phyloP scores from a whole-genome alignment of 1,139 yeast genomes.

The Groenewaldozyma auringiensis region DNA sequence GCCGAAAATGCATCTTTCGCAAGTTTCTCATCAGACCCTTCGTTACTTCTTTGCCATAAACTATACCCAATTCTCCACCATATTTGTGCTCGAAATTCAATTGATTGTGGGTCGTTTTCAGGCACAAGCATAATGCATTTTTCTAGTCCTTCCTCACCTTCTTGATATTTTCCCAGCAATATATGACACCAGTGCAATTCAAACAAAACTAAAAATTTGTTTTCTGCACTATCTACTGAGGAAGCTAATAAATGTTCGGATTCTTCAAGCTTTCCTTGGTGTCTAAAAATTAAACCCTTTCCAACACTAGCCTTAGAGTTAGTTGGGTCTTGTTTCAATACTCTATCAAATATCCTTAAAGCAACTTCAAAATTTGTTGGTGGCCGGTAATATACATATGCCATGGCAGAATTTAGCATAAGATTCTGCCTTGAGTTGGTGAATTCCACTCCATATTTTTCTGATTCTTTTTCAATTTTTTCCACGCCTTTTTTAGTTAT shows the following conservation, averaged over 20 bases:
- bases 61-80: slow-evolving; percentile 72
- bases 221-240: slow-evolving; percentile 46
- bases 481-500: slow-evolving; percentile 53
- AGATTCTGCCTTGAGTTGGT: slow-evolving; percentile 51
- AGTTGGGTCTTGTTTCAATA: slow-evolving; percentile 44
- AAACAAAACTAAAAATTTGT: slow-evolving; percentile 51
- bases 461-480: slow-evolving; percentile 41
- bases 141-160: slow-evolving; percentile 49
- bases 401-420: slow-evolving; percentile 60
- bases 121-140: slow-evolving; percentile 38
- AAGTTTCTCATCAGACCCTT: slow-evolving; percentile 11
- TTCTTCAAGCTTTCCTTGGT: slow-evolving; percentile 47
- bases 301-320: slow-evolving; percentile 68
- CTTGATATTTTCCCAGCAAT: slow-evolving; percentile 41
- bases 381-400: slow-evolving; percentile 78
- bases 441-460: slow-evolving; percentile 30
- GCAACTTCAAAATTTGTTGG: slow-evolving; percentile 83
- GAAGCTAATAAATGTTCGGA: slow-evolving; percentile 48
- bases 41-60: slow-evolving; percentile 31
- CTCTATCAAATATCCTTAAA: slow-evolving; percentile 56
- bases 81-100: slow-evolving; percentile 51
- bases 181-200: slow-evolving; percentile 80
- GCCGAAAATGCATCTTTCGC: slow-evolving; percentile 40
- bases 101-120: slow-evolving; percentile 39
- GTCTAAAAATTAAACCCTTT: slow-evolving; percentile 68